Conservation (phyloP, 768 basidiomycete species). For the Termitomyces sp. region DNA sequence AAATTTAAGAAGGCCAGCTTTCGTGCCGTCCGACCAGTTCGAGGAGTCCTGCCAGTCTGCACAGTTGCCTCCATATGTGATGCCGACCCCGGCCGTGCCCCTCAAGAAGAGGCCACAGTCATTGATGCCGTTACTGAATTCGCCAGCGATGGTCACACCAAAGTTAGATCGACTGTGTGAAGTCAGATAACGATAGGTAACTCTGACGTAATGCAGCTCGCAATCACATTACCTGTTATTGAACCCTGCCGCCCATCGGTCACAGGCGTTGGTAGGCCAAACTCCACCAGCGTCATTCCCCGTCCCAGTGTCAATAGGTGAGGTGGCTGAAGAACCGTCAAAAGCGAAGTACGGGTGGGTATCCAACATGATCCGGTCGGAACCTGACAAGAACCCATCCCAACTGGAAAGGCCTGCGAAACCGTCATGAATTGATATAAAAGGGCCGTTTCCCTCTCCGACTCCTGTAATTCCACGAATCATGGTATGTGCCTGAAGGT, state of each 20-base stretch:
- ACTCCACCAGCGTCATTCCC: conserved; percentile 29
- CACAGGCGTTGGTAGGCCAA: conserved; percentile 44
- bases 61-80: conserved; percentile 27
- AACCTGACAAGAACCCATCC: conserved; percentile 29
- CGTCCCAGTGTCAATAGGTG: conserved; percentile 25
- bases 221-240: conserved; percentile 19
- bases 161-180: conserved; percentile 30
- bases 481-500: conserved; percentile 53
- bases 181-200: conserved; percentile 5
- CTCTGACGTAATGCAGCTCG: conserved; percentile 1
- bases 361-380: conserved; percentile 36
- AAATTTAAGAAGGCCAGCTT: conserved; percentile 37
- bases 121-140: conserved; percentile 65
- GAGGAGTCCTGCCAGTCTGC: conserved; percentile 41
- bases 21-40: conserved; percentile 38
- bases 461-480: conserved; percentile 70
- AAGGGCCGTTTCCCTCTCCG: conserved; percentile 63
- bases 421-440: conserved; percentile 42
- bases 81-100: conserved; percentile 11
- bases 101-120: conserved; percentile 38
- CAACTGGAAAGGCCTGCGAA: conserved; percentile 39
- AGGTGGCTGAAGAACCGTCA: conserved; percentile 27
- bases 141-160: conserved; percentile 67
- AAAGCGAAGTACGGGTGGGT: conserved; percentile 47
- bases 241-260: conserved; percentile 38